These are phyloP conservation scores for Ustilago nuda DNA, from an alignment of 1,284 basidiomycete genomes.

Conservation along the genomic window DNA sequence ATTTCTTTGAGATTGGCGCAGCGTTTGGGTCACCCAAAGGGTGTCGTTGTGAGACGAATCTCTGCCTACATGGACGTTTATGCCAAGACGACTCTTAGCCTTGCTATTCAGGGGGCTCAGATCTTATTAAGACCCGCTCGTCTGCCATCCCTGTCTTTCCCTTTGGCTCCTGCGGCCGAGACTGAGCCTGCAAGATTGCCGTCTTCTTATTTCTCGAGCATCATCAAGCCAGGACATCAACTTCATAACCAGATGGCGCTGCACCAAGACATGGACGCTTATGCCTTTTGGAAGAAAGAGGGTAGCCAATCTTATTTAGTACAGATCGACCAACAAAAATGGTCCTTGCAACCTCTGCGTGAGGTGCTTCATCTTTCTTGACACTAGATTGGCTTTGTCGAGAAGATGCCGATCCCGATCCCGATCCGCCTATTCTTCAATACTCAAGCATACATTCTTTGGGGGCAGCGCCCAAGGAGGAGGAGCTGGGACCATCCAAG, in stretches of 20 bases:
- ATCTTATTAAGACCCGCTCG: no score
- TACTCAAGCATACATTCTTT: no score
- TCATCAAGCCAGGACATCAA: not conserved
- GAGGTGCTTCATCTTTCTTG: not conserved
- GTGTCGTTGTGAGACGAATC: no score
- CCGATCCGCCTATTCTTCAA: no score
- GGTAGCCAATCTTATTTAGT: not conserved
- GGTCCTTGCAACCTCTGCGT: conserved; percentile 3
- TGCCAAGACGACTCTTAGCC: no score
- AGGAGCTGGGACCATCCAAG: no score
- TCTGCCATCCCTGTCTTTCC: no score
- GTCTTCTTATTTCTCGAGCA: conserved; percentile 18
- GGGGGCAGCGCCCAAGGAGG: no score
- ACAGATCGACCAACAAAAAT: conserved; percentile 3
- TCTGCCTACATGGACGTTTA: no score
- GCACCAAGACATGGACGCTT: not conserved
- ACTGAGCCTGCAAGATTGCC: not conserved
- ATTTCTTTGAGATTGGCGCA: no score
- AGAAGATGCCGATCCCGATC: not conserved
- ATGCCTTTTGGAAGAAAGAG: conserved; percentile 20
- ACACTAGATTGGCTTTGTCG: not conserved
- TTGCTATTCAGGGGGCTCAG: no score
- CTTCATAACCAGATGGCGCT: conserved; percentile 9
- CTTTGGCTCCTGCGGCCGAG: not conserved
- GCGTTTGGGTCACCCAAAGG: no score